Conservation (phyloP, 768 basidiomycete genomes). For the Suillus placidus region DNA sequence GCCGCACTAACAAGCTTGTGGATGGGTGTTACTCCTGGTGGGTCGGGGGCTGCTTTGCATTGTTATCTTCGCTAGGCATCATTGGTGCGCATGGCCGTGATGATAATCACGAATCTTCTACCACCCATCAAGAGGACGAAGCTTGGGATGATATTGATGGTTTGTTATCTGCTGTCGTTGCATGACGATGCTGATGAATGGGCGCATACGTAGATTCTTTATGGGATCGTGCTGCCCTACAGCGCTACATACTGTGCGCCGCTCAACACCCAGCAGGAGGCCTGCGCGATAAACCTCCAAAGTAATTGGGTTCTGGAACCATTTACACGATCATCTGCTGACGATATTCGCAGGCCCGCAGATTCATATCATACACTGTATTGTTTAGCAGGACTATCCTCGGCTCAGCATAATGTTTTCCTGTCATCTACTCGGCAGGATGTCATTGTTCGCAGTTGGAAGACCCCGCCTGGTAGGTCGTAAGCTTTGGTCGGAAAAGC, state of each 20-base stretch:
- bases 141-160: constrained; percentile 78
- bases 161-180: constrained; percentile 22
- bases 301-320: constrained; percentile 47
- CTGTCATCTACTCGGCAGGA: constrained; percentile 44
- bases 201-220: constrained; percentile 39
- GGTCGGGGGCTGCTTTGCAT: constrained; percentile 86
- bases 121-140: constrained; percentile 32
- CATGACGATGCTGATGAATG: constrained; percentile 29
- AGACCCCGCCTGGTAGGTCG: constrained; percentile 21
- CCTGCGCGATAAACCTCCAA: constrained; percentile 93
- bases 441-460: constrained; percentile 45
- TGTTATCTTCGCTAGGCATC: constrained; percentile 65
- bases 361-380: constrained; percentile 96
- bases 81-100: constrained; percentile 38
- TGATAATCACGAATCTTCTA: constrained; percentile 13
- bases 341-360: constrained; percentile 54
- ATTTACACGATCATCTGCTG: constrained; percentile 3
- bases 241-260: constrained; percentile 84
- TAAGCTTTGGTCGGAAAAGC: not conserved
- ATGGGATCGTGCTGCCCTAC: constrained; percentile 71
- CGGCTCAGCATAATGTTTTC: constrained; percentile 79
- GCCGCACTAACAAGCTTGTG: constrained; percentile 96
- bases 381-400: constrained; percentile 86
- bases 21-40: constrained; percentile 99
- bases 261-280: constrained; percentile 88